These are phyloP conservation scores for Amanita rimosa DNA, from an alignment of 768 basidiomycete species.

Conservation along the genomic window DNA sequence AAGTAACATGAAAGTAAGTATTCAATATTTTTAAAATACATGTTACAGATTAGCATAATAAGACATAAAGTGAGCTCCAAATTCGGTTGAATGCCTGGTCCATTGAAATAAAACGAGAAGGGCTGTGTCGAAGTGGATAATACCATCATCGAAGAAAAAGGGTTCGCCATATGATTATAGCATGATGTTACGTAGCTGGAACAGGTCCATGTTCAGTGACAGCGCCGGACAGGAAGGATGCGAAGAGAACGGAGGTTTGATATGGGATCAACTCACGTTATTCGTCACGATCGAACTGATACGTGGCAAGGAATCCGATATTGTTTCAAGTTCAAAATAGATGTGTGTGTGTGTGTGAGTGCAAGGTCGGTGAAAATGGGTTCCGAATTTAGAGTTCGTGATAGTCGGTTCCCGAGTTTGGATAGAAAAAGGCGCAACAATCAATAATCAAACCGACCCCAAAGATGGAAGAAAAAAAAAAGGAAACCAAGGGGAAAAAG, in stretches of 20 bases:
- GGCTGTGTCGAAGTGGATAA: too few relatives aligned
- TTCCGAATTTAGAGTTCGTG: background rate
- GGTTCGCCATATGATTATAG: background rate
- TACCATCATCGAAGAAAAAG: background rate
- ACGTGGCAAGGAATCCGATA: background rate
- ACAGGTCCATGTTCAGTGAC: background rate
- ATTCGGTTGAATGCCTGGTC: too few relatives aligned
- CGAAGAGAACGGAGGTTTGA: background rate
- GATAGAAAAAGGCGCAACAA: background rate
- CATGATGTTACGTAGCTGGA: conserved; percentile 2
- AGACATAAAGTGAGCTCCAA: too few relatives aligned
- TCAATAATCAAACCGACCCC: background rate
- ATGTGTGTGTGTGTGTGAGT: background rate
- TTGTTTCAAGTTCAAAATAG: conserved; percentile 3
- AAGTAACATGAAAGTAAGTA: too few relatives aligned
- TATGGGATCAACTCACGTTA: conserved; percentile 58
- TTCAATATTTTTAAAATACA: too few relatives aligned
- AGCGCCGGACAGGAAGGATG: too few relatives aligned
- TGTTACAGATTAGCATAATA: too few relatives aligned
- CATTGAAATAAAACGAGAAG: too few relatives aligned
- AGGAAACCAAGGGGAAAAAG: background rate
- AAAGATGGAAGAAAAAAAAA: background rate
- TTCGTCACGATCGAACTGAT: conserved; percentile 55
- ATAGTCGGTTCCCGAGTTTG: background rate
- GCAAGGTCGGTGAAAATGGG: background rate